Evolutionary conservation across 1,284 basidiomycete species (phyloP).

Genomic region (Cerioporus squamosus): DNA sequence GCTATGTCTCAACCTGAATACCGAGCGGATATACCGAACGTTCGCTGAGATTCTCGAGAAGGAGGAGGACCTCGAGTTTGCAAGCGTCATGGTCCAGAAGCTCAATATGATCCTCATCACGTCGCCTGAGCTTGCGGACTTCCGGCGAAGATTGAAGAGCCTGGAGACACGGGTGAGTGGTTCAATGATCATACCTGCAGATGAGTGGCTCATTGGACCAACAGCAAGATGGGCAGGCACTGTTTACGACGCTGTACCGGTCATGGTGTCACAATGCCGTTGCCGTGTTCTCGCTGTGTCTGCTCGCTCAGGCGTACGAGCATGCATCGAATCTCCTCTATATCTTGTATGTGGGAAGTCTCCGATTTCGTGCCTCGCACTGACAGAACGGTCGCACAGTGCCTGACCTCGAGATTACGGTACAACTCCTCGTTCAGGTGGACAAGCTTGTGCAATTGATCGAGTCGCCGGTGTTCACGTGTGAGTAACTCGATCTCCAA

Average conservation of each 20-base stretch:
- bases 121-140: slow-evolving; percentile 93
- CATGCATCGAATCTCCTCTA: slow-evolving; percentile 97
- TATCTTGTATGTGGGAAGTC: slow-evolving; percentile 76
- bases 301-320: slow-evolving; percentile 97
- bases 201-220: not conserved
- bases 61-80: slow-evolving; percentile 98
- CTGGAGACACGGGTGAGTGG: slow-evolving; percentile 85
- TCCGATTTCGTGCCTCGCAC: not conserved
- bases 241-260: slow-evolving; percentile 92
- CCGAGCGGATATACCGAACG: slow-evolving; percentile 94
- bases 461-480: slow-evolving; percentile 98
- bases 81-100: slow-evolving; percentile 97
- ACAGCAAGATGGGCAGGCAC: slow-evolving; percentile 89
- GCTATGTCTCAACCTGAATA: slow-evolving; percentile 92
- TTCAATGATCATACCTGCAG: not conserved
- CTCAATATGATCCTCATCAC: slow-evolving; percentile 97
- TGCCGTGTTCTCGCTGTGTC: slow-evolving; percentile 93
- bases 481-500: slow-evolving; percentile 50
- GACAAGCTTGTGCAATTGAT: slow-evolving; percentile 99
- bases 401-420: slow-evolving; percentile 97
- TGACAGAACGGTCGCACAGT: slow-evolving; percentile 45
- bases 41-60: slow-evolving; percentile 98
- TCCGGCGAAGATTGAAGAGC: slow-evolving; percentile 91
- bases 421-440: slow-evolving; percentile 93
- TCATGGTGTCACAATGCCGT: slow-evolving; percentile 99